Evolutionary conservation across 768 basidiomycete genomes (phyloP).

Genomic region (Leucosporidium scottii): DNA sequence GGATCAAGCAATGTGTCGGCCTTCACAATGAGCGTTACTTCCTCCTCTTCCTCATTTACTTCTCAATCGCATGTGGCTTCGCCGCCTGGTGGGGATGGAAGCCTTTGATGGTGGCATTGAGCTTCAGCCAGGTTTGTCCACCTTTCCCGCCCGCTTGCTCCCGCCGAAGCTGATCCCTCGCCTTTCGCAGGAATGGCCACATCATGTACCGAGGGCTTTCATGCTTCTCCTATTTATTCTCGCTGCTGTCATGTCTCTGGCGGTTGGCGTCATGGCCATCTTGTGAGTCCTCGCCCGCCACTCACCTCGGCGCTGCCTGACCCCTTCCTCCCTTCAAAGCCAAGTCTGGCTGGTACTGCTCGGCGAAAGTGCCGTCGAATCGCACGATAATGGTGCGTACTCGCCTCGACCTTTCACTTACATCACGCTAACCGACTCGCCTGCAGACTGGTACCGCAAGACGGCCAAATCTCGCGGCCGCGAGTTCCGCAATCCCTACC

Average conservation of each 20-base stretch:
- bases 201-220: constrained; percentile 58
- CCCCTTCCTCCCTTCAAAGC: constrained; percentile 25
- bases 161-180: neutral
- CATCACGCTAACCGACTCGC: neutral
- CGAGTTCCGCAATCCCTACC: constrained; percentile 87
- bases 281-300: constrained; percentile 52
- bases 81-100: constrained; percentile 60
- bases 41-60: constrained; percentile 88
- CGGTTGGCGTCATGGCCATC: constrained; percentile 61
- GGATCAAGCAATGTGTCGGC: constrained; percentile 62
- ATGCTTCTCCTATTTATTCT: constrained; percentile 74
- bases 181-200: constrained; percentile 49
- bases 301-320: no score
- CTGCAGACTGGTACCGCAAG: constrained; percentile 56
- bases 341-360: constrained; percentile 53
- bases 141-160: neutral
- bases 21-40: constrained; percentile 94
- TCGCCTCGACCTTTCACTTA: neutral
- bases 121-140: constrained; percentile 45
- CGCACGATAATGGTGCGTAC: constrained; percentile 61
- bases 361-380: constrained; percentile 85
- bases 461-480: constrained; percentile 63
- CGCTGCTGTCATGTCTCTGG: constrained; percentile 63
- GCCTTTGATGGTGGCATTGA: constrained; percentile 53
- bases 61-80: constrained; percentile 62